Percentiles rank a stretch among this genome's conserved stretches.
These are phyloP conservation scores for Epichloe uncinata DNA, from an alignment of 2,329 filamentous ascomycete genomes.

Conservation along the genomic window DNA sequence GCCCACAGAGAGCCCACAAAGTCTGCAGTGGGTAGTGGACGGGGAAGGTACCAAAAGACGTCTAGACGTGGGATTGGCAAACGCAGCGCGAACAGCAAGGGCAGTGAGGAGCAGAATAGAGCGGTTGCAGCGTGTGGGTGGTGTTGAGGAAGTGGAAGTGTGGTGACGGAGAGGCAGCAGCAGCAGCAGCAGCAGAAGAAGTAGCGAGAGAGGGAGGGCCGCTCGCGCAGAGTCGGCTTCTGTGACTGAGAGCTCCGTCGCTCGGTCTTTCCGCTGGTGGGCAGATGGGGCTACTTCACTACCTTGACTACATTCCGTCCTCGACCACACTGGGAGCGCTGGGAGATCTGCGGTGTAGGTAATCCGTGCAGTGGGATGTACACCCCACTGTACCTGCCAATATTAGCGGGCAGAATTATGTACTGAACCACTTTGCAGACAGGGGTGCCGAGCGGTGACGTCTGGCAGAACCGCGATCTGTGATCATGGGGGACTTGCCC, in stretches of 20 bases:
- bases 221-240: constrained; percentile 6
- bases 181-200: neutral
- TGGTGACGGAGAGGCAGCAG: constrained; percentile 3
- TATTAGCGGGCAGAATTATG: neutral
- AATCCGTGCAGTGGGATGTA: too few relatives aligned
- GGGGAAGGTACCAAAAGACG: neutral
- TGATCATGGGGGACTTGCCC: constrained; percentile 11
- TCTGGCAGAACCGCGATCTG: constrained; percentile 16
- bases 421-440: constrained; percentile 4
- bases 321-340: neutral
- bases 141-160: constrained; percentile 1
- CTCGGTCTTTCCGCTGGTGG: constrained; percentile 2
- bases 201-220: constrained; percentile 1
- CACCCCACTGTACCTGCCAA: neutral
- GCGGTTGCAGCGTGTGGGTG: neutral
- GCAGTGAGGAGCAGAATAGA: neutral
- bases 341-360: neutral
- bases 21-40: constrained; percentile 2
- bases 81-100: neutral
- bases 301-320: neutral
- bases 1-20: neutral
- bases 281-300: neutral
- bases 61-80: constrained; percentile 1
- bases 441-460: constrained; percentile 13
- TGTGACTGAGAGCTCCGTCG: constrained; percentile 6